phyloP scores from a whole-genome alignment of 2,329 filamentous ascomycete genomes.

The Aspergillus fumigatiaffinis region DNA sequence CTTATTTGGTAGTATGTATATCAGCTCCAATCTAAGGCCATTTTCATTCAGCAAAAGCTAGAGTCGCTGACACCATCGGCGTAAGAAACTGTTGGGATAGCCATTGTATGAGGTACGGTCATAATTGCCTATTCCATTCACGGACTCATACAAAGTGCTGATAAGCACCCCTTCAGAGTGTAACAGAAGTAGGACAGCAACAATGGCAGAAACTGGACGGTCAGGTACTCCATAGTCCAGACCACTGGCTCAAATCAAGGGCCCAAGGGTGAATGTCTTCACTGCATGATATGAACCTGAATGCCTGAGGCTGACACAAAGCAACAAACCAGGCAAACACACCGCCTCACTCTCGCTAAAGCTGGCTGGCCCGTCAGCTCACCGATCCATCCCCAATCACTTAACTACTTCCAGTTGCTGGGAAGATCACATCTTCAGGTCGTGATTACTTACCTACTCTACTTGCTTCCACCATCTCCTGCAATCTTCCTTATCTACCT shows the following conservation, averaged over 20 bases:
- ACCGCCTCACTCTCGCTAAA: conserved; percentile 20
- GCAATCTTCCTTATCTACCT: conserved; percentile 10
- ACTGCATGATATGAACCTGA: neutral
- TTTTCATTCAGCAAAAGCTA: no score
- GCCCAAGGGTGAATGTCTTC: neutral
- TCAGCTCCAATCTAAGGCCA: no score
- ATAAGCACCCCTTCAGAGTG: neutral
- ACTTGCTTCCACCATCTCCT: conserved; percentile 1
- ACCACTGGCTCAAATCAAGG: neutral
- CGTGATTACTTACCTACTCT: conserved; percentile 8
- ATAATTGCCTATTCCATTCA: neutral
- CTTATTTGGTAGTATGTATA: no score
- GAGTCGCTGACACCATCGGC: neutral
- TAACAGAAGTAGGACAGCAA: neutral
- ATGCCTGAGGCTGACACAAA: conserved; percentile 13
- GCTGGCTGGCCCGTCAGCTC: conserved; percentile 22
- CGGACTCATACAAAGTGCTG: neutral
- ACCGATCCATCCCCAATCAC: conserved; percentile 19
- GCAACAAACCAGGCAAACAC: conserved; percentile 18
- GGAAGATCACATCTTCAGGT: conserved; percentile 21
- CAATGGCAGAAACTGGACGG: no score
- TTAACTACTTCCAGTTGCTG: conserved; percentile 12
- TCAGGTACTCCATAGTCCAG: no score
- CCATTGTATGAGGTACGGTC: neutral
- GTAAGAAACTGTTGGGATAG: neutral